Evolutionary conservation across 2,329 filamentous ascomycete species (phyloP), one percentile per base, ranked within the genome.

Genomic region (Blastomyces parvus): DNA sequence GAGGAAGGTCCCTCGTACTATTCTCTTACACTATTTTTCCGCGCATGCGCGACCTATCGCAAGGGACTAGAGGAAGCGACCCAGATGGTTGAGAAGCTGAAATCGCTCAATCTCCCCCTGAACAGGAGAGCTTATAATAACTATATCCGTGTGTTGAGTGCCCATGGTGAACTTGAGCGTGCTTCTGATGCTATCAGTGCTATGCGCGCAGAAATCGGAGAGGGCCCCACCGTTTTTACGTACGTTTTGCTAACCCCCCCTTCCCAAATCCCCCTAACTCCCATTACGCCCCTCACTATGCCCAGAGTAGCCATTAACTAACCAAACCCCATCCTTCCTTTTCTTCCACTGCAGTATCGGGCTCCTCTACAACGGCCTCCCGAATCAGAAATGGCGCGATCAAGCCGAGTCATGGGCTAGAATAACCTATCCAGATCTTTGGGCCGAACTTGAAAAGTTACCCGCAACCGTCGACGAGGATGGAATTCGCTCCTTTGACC

Each of bases 1-100:
- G 81, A 82, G n/a, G 92, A 97, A 74, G 94, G 94, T 0, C 94
- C 94, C 0, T 88, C 87, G 1, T 91, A 94, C 69, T 84, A 85
- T 65, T 92, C 88, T 65, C 82, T 99, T 46, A 85, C 88, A 56
- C 88, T 94, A 42, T 87, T 91, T 2, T 90, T 99, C 69, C 86
- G 87, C 68, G 84, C 87, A 0, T 93, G 91, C 73, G 87, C 95
- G 73, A 79, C 79, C 65, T 81, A 78, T 63, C 71, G 74, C 59
- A 74, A 76, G 44, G 78, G 78, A 6, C 68, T 69, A 0, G 69
- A 76, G 40, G 77, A 80, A 63, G 78, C 78, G 1, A 80, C 71
- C 79, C 87, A 67, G 80, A 87, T 74, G 79, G 77, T 79, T 66
- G 65, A 69, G 25, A 82, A 82, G 66, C 85, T 88, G 50, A 84